Conservation (phyloP, 225 moss, liverwort and hornwort genomes). For the Polytrichum commune region DNA sequence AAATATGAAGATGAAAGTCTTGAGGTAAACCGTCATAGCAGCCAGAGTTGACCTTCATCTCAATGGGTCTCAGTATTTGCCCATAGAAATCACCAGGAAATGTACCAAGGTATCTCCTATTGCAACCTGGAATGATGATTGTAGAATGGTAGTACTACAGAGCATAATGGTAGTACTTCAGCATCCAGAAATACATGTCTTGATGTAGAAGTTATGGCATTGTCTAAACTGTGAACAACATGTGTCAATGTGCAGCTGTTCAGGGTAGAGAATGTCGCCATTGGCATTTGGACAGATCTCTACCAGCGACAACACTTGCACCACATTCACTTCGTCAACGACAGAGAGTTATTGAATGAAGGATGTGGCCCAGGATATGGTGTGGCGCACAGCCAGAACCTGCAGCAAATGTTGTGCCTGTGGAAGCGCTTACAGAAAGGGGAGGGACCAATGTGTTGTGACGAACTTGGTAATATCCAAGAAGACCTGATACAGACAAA, state of each 20-base stretch:
- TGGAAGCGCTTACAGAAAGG: slow-evolving; percentile 18
- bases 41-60: too few species aligned
- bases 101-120: too few species aligned
- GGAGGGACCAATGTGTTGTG: slow-evolving; percentile 23
- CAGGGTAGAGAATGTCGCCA: slow-evolving; percentile 23
- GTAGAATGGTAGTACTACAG: too few species aligned
- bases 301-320: slow-evolving; percentile 11
- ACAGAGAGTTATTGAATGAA: slow-evolving; percentile 10
- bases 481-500: too few species aligned
- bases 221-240: too few species aligned
- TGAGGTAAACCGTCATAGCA: slow-evolving; percentile 6
- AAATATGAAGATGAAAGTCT: slow-evolving; percentile 16
- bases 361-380: slow-evolving; percentile 13
- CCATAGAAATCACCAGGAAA: too few species aligned
- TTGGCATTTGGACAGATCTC: slow-evolving; percentile 17
- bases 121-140: too few species aligned
- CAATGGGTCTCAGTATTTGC: too few species aligned
- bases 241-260: slow-evolving; percentile 23
- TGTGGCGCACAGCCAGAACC: slow-evolving; percentile 17
- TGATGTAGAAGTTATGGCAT: too few species aligned
- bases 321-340: slow-evolving; percentile 7
- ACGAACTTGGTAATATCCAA: slow-evolving; percentile 6
- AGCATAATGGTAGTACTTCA: too few species aligned
- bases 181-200: too few species aligned
- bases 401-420: slow-evolving; percentile 16